These are phyloP conservation scores for Daedalea quercina DNA, from an alignment of 768 basidiomycete species.

Conservation along the genomic window DNA sequence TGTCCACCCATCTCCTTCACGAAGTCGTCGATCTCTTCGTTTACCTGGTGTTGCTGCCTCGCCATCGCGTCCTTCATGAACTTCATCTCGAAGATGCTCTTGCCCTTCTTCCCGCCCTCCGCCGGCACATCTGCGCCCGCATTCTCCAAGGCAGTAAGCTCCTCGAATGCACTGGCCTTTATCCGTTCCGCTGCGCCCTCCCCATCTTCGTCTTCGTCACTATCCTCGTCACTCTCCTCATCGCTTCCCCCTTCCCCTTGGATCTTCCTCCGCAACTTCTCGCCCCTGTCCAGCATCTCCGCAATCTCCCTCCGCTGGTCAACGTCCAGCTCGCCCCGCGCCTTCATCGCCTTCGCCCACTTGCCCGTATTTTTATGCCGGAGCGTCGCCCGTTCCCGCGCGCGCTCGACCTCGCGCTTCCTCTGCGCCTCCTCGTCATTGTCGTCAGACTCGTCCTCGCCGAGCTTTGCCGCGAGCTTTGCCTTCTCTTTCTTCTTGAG, in stretches of 20 bases:
- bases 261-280: conserved; percentile 73
- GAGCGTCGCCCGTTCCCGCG: conserved; percentile 85
- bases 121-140: conserved; percentile 19
- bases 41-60: conserved; percentile 49
- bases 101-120: conserved; percentile 34
- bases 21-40: conserved; percentile 67
- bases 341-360: conserved; percentile 76
- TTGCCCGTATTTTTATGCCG: conserved; percentile 84
- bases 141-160: conserved; percentile 47
- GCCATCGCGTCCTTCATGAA: conserved; percentile 95
- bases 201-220: conserved; percentile 32
- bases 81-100: conserved; percentile 90
- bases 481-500: conserved; percentile 75
- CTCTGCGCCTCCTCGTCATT: conserved; percentile 45
- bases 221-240: conserved; percentile 40
- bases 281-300: conserved; percentile 81
- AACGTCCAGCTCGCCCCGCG: conserved; percentile 58
- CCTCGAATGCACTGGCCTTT: conserved; percentile 69
- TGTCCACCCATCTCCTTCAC: conserved; percentile 55
- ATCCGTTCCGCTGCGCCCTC: conserved; percentile 42
- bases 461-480: conserved; percentile 40
- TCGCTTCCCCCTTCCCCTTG: conserved; percentile 55
- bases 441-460: conserved; percentile 43
- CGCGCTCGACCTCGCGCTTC: conserved; percentile 73
- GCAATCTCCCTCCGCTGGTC: conserved; percentile 64